A percentile compares a stretch with the other conserved stretches of the same genome.
Conservation (phyloP, 2,329 filamentous ascomycete species). For the Diaporthe aspalathi region DNA sequence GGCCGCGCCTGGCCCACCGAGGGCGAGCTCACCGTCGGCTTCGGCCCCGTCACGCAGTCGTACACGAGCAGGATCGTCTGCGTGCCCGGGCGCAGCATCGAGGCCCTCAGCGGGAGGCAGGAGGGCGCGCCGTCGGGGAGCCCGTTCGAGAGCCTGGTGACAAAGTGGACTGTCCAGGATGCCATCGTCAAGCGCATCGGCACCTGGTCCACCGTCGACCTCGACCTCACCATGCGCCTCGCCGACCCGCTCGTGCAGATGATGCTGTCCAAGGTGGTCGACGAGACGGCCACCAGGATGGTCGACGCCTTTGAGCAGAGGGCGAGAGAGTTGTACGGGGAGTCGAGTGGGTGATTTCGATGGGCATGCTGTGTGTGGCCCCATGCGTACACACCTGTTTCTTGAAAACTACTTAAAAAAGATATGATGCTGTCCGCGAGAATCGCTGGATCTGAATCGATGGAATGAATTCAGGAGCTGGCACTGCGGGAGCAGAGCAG, state of each 20-base stretch:
- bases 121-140: constrained; percentile 44
- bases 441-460: background rate
- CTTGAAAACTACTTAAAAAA: background rate
- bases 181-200: constrained; percentile 46
- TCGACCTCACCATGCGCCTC: constrained; percentile 86
- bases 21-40: constrained; percentile 86
- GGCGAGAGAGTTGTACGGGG: constrained; percentile 69
- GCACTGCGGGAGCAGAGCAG: background rate
- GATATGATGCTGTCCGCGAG: background rate
- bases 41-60: constrained; percentile 83
- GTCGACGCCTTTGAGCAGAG: constrained; percentile 91
- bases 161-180: constrained; percentile 72
- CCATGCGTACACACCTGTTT: too few relatives aligned
- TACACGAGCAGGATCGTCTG: constrained; percentile 87
- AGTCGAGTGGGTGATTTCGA: constrained; percentile 8
- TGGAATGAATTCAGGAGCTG: background rate
- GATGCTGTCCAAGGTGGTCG: constrained; percentile 83
- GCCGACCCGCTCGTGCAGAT: constrained; percentile 88
- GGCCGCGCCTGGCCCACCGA: constrained; percentile 73
- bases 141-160: constrained; percentile 74
- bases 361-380: background rate
- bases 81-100: constrained; percentile 76
- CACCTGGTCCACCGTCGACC: constrained; percentile 76
- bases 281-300: constrained; percentile 88
- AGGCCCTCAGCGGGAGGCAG: constrained; percentile 76